Conservation (phyloP, 1,284 basidiomycete species). For the Erythrobasidium hasegawianum region DNA sequence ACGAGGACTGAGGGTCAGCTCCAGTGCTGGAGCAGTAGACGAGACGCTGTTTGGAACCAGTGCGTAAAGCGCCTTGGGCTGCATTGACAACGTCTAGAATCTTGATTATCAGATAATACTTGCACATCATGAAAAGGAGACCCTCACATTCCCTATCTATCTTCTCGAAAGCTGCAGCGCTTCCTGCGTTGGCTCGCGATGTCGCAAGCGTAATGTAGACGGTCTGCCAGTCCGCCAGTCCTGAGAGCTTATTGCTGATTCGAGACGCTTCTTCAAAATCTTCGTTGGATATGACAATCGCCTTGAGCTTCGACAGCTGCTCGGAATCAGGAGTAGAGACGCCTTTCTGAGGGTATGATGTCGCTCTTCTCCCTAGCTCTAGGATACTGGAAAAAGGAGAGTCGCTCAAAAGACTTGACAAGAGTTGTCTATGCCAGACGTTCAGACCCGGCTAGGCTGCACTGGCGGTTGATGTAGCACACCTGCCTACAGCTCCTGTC, state of each 20-base stretch:
- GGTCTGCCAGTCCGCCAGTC: constrained; percentile 1
- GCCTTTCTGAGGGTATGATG: constrained; percentile 47
- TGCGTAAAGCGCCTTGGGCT: constrained; percentile 60
- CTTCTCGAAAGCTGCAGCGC: constrained; percentile 62
- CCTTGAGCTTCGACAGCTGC: constrained; percentile 57
- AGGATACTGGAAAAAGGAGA: constrained; percentile 58
- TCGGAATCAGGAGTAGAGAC: constrained; percentile 47
- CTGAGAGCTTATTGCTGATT: constrained; percentile 62
- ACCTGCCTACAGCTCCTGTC: constrained; percentile 59
- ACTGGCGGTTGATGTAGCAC: neutral
- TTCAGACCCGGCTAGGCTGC: neutral
- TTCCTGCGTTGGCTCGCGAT: constrained; percentile 59
- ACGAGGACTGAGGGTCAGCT: constrained; percentile 55
- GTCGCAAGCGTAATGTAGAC: constrained; percentile 57
- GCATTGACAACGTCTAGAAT: constrained; percentile 62
- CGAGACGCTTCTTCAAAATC: constrained; percentile 13
- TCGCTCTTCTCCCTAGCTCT: constrained; percentile 64
- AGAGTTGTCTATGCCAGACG: constrained; percentile 50
- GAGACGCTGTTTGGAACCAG: constrained; percentile 57
- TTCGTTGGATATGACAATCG: constrained; percentile 64
- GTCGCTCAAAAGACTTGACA: constrained; percentile 59
- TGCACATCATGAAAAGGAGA: no score
- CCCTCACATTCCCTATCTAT: constrained; percentile 67
- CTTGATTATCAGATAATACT: no score
- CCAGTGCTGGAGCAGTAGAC: constrained; percentile 64